Conservation (phyloP, 371 early-diverging fungal genomes). For the Saksenaea vasiformis region DNA sequence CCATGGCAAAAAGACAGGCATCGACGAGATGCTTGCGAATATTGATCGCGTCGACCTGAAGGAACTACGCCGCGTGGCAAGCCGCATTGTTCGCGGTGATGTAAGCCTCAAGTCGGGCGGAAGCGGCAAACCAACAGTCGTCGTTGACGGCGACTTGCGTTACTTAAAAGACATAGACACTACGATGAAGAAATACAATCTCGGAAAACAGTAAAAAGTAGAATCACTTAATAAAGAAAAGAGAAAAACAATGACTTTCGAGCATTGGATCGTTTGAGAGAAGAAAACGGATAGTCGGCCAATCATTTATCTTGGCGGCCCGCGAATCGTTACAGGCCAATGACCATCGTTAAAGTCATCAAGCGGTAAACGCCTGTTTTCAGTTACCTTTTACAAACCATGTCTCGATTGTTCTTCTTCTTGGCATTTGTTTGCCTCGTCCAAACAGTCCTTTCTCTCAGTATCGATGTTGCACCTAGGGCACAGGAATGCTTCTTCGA, state of each 20-base stretch:
- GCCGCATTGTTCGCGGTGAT: constrained; percentile 59
- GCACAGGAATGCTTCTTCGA: constrained; percentile 65
- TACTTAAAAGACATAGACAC: constrained; percentile 47
- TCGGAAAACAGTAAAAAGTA: constrained; percentile 19
- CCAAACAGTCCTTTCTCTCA: background rate
- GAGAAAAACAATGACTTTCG: too few relatives aligned
- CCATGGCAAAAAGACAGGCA: constrained; percentile 73
- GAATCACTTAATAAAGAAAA: background rate
- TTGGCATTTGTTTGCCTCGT: background rate
- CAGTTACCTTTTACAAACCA: background rate
- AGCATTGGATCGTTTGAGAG: too few relatives aligned
- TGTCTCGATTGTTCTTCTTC: background rate
- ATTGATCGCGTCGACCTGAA: constrained; percentile 74
- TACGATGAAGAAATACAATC: constrained; percentile 42
- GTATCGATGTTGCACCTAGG: constrained; percentile 52
- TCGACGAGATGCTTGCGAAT: constrained; percentile 76
- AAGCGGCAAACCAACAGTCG: constrained; percentile 57
- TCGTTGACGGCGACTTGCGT: constrained; percentile 55
- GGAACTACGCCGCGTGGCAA: constrained; percentile 73
- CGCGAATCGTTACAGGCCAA: background rate
- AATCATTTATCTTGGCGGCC: background rate
- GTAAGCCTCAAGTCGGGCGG: constrained; percentile 58
- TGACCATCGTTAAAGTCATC: background rate
- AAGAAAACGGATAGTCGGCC: too few relatives aligned
- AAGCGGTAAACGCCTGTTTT: background rate